Conservation (phyloP, 2,329 filamentous ascomycete genomes). For the Metarhizium robertsii region DNA sequence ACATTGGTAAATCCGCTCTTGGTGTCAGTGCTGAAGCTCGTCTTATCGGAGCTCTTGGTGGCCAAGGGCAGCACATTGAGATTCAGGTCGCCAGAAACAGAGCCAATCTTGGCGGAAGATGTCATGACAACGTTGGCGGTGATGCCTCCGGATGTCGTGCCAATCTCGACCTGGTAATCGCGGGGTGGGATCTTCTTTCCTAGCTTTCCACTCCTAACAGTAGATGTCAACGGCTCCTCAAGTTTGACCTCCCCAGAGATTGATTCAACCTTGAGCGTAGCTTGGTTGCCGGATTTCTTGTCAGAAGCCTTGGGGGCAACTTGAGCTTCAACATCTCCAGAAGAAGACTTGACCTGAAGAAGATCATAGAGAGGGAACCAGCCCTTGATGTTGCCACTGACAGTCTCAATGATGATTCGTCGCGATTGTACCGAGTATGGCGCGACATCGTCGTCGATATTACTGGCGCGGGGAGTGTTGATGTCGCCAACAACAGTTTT, state of each 20-base stretch:
- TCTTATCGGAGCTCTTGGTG: conserved; percentile 12
- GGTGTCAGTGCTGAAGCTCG: conserved; percentile 29
- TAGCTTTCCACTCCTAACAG: conserved; percentile 10
- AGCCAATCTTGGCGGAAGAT: conserved; percentile 23
- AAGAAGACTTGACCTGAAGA: conserved; percentile 33
- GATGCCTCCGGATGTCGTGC: conserved; percentile 36
- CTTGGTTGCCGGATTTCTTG: conserved; percentile 24
- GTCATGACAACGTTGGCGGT: conserved; percentile 30
- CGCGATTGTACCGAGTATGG: conserved; percentile 34
- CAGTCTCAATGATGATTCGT: conserved; percentile 30
- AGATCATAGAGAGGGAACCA: conserved; percentile 42
- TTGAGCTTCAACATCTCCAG: conserved; percentile 31
- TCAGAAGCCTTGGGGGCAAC: conserved; percentile 32
- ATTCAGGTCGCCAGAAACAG: conserved; percentile 30
- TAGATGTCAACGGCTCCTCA: conserved; percentile 27
- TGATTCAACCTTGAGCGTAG: conserved; percentile 30
- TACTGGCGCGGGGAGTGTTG: conserved; percentile 20
- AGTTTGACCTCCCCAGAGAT: conserved; percentile 34
- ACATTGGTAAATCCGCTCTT: conserved; percentile 34
- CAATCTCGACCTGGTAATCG: conserved; percentile 35
- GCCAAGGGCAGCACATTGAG: conserved; percentile 36
- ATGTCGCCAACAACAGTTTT: conserved; percentile 27
- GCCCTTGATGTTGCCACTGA: conserved; percentile 34
- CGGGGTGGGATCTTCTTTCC: conserved; percentile 28
- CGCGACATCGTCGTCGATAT: conserved; percentile 14